Conservation (phyloP, 495 filamentous ascomycete species). For the Pyronema domesticum region DNA sequence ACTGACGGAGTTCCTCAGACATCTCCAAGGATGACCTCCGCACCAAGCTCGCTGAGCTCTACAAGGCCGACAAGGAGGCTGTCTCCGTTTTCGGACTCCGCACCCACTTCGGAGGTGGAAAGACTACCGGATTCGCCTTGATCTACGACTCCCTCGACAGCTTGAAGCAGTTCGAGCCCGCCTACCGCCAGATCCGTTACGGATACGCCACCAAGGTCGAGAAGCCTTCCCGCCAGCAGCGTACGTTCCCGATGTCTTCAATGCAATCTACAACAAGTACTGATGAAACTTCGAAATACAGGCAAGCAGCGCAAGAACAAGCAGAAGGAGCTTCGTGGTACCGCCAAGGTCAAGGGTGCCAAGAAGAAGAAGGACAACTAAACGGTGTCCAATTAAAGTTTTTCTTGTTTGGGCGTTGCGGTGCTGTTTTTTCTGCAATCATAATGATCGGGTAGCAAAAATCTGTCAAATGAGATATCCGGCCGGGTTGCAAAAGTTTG, state of each 20-base stretch:
- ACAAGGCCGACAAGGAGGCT: conserved; percentile 94
- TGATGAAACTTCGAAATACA: conserved; percentile 34
- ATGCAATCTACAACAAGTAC: conserved; percentile 1
- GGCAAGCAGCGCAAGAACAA: conserved; percentile 99
- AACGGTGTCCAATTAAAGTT: conserved; percentile 5
- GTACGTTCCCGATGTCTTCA: conserved; percentile 43
- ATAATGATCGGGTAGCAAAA: too few species aligned
- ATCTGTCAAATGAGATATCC: too few species aligned
- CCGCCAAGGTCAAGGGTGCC: conserved; percentile 59
- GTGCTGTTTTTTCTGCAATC: too few species aligned
- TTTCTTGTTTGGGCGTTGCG: too few species aligned
- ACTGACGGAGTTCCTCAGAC: conserved; percentile 27
- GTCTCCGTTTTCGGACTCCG: conserved; percentile 94
- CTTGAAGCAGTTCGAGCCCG: conserved; percentile 99
- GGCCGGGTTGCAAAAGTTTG: too few species aligned
- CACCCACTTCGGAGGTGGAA: conserved; percentile 98
- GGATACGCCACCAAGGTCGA: conserved; percentile 83
- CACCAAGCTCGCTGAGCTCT: conserved; percentile 78
- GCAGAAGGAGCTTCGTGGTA: conserved; percentile 92
- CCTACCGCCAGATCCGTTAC: conserved; percentile 86
- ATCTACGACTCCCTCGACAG: conserved; percentile 94
- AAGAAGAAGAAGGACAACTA: conserved; percentile 53
- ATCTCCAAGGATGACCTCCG: conserved; percentile 98
- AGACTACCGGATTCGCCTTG: conserved; percentile 96
- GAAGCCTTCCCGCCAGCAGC: conserved; percentile 91